These are phyloP conservation scores for Beauveria scarabaeidicola DNA, from an alignment of 2,329 filamentous ascomycete species.

Conservation along the genomic window DNA sequence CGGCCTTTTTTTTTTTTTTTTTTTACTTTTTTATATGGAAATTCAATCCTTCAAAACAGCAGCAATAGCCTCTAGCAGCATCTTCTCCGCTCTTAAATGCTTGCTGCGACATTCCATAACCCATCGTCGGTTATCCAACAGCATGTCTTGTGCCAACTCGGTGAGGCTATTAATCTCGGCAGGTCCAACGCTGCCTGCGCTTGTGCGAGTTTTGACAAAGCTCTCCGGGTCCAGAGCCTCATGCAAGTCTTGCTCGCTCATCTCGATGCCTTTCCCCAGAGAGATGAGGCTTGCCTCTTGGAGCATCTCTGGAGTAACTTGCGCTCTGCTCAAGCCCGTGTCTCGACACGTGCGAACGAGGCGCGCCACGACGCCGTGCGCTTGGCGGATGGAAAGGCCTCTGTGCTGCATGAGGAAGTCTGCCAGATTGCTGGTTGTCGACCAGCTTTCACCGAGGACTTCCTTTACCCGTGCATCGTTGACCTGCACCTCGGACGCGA, in stretches of 20 bases:
- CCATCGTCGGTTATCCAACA: slow-evolving; percentile 5
- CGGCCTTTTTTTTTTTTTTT: not conserved
- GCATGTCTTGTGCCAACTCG: not conserved
- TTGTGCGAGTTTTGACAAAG: slow-evolving; percentile 7
- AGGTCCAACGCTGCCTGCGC: slow-evolving; percentile 8
- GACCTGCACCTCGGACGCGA: slow-evolving; percentile 10
- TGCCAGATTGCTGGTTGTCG: slow-evolving; percentile 11
- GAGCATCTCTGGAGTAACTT: slow-evolving; percentile 1
- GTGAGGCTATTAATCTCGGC: not conserved
- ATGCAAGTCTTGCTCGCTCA: slow-evolving; percentile 4
- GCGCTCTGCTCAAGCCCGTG: not conserved
- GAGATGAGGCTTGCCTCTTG: slow-evolving; percentile 5
- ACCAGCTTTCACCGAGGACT: slow-evolving; percentile 10
- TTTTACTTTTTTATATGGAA: too few species aligned
- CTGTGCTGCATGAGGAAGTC: slow-evolving; percentile 10
- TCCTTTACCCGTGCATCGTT: slow-evolving; percentile 1
- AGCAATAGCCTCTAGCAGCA: not conserved
- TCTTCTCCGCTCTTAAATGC: not conserved
- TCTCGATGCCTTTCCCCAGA: not conserved
- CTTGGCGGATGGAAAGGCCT: slow-evolving; percentile 10
- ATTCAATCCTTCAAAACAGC: not conserved
- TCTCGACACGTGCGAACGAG: slow-evolving; percentile 10
- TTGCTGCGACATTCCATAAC: not conserved
- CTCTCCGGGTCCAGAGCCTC: slow-evolving; percentile 7
- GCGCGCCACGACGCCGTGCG: slow-evolving; percentile 10